Evolutionary conservation across 2,329 filamentous ascomycete genomes (phyloP).

Genomic region (Penicillium sp.): DNA sequence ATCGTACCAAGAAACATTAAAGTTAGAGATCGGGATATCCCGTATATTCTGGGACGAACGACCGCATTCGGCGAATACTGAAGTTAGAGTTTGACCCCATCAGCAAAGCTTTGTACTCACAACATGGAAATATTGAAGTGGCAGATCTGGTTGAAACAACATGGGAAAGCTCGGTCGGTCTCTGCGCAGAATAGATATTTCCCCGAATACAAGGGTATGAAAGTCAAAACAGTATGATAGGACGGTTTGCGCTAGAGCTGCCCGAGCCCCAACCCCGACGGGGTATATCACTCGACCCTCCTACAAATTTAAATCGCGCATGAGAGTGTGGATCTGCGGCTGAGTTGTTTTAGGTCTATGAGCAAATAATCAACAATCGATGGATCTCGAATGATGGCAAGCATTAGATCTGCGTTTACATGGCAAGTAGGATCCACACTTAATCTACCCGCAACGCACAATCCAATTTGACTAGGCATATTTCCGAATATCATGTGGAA

Average conservation of each 20-base stretch:
- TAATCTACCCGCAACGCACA: not conserved
- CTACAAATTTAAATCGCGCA: not conserved
- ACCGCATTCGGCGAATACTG: not conserved
- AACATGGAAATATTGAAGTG: too few species aligned
- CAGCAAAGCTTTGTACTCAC: too few species aligned
- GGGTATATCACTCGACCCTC: not conserved
- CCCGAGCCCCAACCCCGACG: too few species aligned
- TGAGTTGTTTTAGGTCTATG: not conserved
- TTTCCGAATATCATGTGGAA: not conserved
- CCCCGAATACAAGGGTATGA: too few species aligned
- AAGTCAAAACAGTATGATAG: not conserved
- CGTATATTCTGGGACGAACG: too few species aligned
- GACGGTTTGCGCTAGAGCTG: not conserved
- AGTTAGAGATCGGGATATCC: not conserved
- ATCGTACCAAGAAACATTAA: not conserved
- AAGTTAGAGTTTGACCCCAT: not conserved
- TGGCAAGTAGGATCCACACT: not conserved
- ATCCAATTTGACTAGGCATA: not conserved
- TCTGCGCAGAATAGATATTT: too few species aligned
- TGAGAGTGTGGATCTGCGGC: not conserved
- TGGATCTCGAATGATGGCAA: not conserved
- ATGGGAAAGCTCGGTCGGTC: too few species aligned
- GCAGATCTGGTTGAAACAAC: too few species aligned
- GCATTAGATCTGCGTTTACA: not conserved
- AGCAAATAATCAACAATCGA: not conserved